phyloP scores from a whole-genome alignment of 164 flowering plant genomes.

The Vitis labrusca region DNA sequence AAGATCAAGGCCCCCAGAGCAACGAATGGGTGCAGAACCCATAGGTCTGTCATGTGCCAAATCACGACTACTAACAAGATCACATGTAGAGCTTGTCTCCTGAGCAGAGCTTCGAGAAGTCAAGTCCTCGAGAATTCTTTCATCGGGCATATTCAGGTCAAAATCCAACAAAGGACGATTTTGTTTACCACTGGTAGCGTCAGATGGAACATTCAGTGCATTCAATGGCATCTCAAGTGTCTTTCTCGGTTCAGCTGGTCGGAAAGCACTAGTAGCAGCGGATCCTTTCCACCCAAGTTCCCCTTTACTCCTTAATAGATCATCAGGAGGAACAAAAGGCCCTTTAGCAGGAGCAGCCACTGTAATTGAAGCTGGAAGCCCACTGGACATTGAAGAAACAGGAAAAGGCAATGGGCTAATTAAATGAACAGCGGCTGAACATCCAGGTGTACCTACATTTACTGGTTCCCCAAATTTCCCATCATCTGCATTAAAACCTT shows the following conservation, averaged over 20 bases:
- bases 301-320: constrained; percentile 51
- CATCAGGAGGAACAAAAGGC: constrained; percentile 75
- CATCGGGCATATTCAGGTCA: constrained; percentile 86
- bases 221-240: constrained; percentile 35
- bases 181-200: constrained; percentile 37
- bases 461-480: constrained; percentile 46
- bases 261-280: constrained; percentile 97
- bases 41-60: constrained; percentile 13
- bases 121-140: constrained; percentile 60
- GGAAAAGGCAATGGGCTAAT: constrained; percentile 41
- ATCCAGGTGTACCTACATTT: constrained; percentile 19
- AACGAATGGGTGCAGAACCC: constrained; percentile 24
- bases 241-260: constrained; percentile 93
- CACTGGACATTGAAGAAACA: constrained; percentile 36
- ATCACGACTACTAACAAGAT: constrained; percentile 10
- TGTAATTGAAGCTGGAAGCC: constrained; percentile 64
- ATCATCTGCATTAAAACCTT: constrained; percentile 76
- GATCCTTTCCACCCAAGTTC: constrained; percentile 97
- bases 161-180: constrained; percentile 59
- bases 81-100: constrained; percentile 13
- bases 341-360: constrained; percentile 94
- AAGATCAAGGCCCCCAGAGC: constrained; percentile 75
- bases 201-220: constrained; percentile 20
- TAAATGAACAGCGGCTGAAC: constrained; percentile 32
- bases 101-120: constrained; percentile 30